Conservation (phyloP, 306 rosid species). For the Alnus rubra region DNA sequence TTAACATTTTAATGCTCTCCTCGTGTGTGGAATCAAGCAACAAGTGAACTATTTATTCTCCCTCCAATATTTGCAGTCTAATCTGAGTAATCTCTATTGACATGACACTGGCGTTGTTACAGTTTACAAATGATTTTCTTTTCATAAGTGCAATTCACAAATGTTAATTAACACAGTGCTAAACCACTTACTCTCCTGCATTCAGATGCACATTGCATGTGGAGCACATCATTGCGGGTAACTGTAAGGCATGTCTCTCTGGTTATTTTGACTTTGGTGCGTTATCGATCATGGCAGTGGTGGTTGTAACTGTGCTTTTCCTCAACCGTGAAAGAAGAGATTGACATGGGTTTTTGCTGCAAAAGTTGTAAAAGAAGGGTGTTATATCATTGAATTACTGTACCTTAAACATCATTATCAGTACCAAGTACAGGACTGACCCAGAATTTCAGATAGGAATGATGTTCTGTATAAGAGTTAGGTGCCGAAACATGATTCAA, state of each 20-base stretch:
- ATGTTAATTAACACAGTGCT: no score
- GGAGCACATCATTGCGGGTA: background rate
- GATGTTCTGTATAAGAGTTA: background rate
- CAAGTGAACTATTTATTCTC: no score
- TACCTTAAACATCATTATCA: background rate
- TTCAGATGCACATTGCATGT: background rate
- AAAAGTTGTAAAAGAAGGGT: background rate
- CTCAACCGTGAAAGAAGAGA: constrained; percentile 3
- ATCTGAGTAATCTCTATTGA: background rate
- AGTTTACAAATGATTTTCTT: background rate
- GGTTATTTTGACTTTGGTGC: constrained; percentile 4
- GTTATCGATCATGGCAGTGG: constrained; percentile 12
- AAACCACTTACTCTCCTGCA: no score
- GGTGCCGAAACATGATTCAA: constrained; percentile 12
- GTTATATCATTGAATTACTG: background rate
- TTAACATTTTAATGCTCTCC: no score
- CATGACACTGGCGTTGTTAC: background rate
- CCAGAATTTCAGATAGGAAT: background rate
- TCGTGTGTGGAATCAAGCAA: no score
- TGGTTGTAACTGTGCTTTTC: constrained; percentile 11
- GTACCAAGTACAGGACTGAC: background rate
- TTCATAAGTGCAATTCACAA: no score
- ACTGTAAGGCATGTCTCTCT: constrained; percentile 3
- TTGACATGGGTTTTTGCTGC: background rate
- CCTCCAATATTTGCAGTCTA: no score